Evolutionary conservation across 805 yeast species (phyloP).

Genomic region (Hanseniaspora thailandica): DNA sequence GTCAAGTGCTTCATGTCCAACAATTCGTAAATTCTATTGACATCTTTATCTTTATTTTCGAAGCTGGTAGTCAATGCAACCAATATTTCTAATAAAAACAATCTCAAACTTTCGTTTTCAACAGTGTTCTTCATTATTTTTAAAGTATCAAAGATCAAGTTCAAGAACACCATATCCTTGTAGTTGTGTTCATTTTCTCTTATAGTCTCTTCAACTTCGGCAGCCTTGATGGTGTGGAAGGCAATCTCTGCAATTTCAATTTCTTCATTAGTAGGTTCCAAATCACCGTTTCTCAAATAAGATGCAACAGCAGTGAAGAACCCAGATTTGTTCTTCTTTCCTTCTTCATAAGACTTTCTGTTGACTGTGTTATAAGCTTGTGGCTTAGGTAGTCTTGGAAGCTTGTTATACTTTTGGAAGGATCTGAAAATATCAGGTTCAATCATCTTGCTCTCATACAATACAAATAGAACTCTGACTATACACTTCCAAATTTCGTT

Average conservation of each 20-base stretch:
- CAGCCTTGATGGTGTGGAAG: constrained; percentile 66
- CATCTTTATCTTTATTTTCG: constrained; percentile 28
- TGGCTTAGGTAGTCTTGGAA: constrained; percentile 48
- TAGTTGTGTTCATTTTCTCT: constrained; percentile 34
- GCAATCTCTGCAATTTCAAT: constrained; percentile 76
- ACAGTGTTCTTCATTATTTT: constrained; percentile 37
- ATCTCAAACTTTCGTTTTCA: constrained; percentile 36
- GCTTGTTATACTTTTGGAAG: constrained; percentile 45
- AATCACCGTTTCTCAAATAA: constrained; percentile 79
- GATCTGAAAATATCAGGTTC: constrained; percentile 53
- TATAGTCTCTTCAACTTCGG: constrained; percentile 48
- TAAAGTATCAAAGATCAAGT: constrained; percentile 28
- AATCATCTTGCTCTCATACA: constrained; percentile 63
- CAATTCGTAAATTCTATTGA: constrained; percentile 20
- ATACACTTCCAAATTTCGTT: constrained; percentile 48
- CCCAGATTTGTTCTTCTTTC: constrained; percentile 44
- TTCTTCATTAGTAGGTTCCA: constrained; percentile 89
- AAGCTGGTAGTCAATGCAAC: constrained; percentile 23
- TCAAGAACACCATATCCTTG: constrained; percentile 24
- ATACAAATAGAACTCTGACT: constrained; percentile 45
- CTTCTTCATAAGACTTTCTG: constrained; percentile 35
- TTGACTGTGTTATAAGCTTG: constrained; percentile 56
- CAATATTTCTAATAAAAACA: constrained; percentile 38
- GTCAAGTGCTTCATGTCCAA: constrained; percentile 18
- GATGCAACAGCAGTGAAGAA: constrained; percentile 85